Conservation (phyloP, 345 rosid species). For the Hibiscus syriacus region DNA sequence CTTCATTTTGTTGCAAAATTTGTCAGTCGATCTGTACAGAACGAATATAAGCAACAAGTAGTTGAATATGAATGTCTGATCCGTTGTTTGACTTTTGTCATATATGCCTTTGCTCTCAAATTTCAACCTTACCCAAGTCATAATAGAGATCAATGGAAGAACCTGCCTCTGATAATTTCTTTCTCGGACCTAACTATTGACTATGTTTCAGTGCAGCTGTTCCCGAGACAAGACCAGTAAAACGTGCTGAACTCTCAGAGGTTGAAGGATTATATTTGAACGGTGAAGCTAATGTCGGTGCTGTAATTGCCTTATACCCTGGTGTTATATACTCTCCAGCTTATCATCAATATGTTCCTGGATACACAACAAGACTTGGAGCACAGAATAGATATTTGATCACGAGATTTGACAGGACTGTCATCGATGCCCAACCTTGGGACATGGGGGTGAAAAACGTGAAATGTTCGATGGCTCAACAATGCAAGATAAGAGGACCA, state of each 20-base stretch:
- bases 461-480: constrained; percentile 46
- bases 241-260: constrained; percentile 44
- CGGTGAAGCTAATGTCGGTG: constrained; percentile 76
- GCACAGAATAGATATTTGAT: constrained; percentile 61
- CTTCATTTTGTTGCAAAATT: neutral
- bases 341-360: constrained; percentile 67
- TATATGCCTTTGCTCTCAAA: neutral
- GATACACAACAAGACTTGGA: constrained; percentile 62
- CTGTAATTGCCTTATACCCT: constrained; percentile 78
- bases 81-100: neutral
- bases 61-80: neutral
- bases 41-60: neutral
- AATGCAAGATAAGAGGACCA: constrained; percentile 23
- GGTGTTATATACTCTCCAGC: constrained; percentile 74
- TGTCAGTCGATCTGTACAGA: neutral
- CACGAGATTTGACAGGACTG: constrained; percentile 71
- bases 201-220: constrained; percentile 65
- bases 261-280: constrained; percentile 65
- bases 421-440: constrained; percentile 86
- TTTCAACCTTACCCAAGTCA: neutral
- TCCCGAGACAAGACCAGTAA: constrained; percentile 57
- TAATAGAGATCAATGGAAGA: neutral
- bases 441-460: constrained; percentile 56
- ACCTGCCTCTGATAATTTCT: neutral
- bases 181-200: constrained; percentile 26